These are phyloP conservation scores for Pleurotus citrinopileatus DNA, from an alignment of 768 basidiomycete species.

Conservation along the genomic window DNA sequence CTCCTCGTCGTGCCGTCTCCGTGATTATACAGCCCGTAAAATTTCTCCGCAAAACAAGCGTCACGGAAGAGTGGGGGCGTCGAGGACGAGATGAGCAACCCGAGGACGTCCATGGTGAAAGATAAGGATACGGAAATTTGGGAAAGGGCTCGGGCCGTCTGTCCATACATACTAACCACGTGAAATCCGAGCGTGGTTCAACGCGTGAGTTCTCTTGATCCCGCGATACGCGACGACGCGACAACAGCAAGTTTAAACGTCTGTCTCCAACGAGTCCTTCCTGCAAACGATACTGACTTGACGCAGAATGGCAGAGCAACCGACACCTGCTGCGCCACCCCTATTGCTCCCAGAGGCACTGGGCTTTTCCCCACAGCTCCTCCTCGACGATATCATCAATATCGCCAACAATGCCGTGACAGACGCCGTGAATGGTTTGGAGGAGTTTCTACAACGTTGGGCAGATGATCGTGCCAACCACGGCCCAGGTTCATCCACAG, in stretches of 20 bases:
- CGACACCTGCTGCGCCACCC: constrained; percentile 28
- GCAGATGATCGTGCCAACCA: constrained; percentile 59
- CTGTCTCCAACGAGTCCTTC: too few relatives aligned
- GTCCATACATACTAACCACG: background rate
- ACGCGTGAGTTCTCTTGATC: too few relatives aligned
- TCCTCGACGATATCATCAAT: constrained; percentile 87
- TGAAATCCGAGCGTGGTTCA: too few relatives aligned
- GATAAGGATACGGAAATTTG: too few relatives aligned
- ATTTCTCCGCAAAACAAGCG: constrained; percentile 47
- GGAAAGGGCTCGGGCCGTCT: background rate
- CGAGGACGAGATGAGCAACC: constrained; percentile 44
- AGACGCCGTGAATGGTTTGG: constrained; percentile 76
- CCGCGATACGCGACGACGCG: too few relatives aligned
- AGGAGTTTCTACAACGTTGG: constrained; percentile 74
- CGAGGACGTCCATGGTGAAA: background rate
- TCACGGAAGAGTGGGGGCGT: constrained; percentile 34
- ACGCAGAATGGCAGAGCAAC: constrained; percentile 1
- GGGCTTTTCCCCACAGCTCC: constrained; percentile 79
- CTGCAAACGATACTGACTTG: too few relatives aligned
- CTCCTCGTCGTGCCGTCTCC: constrained; percentile 31
- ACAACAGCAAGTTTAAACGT: too few relatives aligned
- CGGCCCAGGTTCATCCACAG: constrained; percentile 14
- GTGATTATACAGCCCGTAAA: constrained; percentile 55
- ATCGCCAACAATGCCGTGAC: constrained; percentile 77
- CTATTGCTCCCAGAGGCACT: constrained; percentile 70